Conservation (phyloP, 2,329 filamentous ascomycete genomes). For the Chaetomiaceae sp. region DNA sequence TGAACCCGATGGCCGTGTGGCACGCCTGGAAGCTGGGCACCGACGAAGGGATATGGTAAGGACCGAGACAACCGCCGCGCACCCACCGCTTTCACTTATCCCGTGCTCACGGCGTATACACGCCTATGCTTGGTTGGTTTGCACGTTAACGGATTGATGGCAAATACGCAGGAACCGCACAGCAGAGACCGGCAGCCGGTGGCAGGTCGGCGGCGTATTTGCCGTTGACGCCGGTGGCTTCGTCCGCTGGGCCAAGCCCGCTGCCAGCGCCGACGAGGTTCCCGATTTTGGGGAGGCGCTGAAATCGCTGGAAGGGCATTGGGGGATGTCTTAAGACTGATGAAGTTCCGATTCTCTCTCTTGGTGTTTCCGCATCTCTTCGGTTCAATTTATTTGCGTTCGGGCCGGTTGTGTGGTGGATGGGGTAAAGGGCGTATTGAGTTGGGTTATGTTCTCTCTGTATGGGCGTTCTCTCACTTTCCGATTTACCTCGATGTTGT, state of each 20-base stretch:
- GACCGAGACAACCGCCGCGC: too few relatives aligned
- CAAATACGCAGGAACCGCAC: conserved; percentile 11
- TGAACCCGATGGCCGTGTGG: conserved; percentile 53
- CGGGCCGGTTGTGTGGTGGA: too few relatives aligned
- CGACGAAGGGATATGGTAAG: conserved; percentile 55
- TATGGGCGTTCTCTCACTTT: too few relatives aligned
- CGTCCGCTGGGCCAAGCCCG: conserved; percentile 47
- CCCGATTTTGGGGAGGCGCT: conserved; percentile 12
- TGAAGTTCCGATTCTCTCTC: too few relatives aligned
- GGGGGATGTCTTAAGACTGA: not conserved
- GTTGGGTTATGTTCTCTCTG: too few relatives aligned
- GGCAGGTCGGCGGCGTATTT: conserved; percentile 64
- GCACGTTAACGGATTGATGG: too few relatives aligned
- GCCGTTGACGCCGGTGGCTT: conserved; percentile 48
- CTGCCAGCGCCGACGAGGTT: conserved; percentile 33
- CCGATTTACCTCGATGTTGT: too few relatives aligned
- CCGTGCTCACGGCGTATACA: too few relatives aligned
- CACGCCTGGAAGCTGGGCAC: conserved; percentile 52
- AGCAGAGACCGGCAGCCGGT: conserved; percentile 55
- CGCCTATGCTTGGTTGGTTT: too few relatives aligned
- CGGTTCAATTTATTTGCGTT: not conserved
- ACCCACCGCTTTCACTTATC: not conserved
- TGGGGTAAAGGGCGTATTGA: too few relatives aligned
- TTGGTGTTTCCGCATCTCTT: not conserved
- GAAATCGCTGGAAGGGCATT: conserved; percentile 2